phyloP scores from a whole-genome alignment of 2,329 filamentous ascomycete species.

The Pseudonectria buxi region DNA sequence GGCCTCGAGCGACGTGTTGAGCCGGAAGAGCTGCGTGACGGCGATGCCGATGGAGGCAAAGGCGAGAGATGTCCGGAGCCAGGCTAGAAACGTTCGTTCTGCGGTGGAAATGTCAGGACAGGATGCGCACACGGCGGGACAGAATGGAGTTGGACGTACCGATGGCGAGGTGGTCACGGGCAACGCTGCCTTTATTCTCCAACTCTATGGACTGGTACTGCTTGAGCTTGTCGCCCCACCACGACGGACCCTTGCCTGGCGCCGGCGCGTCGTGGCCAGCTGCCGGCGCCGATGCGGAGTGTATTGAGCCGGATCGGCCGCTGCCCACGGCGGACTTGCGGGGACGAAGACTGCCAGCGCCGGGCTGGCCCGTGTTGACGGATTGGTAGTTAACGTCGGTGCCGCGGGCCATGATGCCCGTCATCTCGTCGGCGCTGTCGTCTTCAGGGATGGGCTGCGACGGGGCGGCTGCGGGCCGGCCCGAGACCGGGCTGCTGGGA shows the following conservation, averaged over 20 bases:
- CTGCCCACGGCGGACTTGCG: slow-evolving; percentile 10
- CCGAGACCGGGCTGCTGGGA: slow-evolving; percentile 13
- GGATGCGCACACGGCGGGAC: background rate
- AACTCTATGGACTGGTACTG: slow-evolving; percentile 61
- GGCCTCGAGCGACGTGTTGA: slow-evolving; percentile 58
- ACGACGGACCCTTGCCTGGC: slow-evolving; percentile 28
- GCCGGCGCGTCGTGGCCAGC: too few species aligned
- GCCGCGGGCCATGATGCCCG: slow-evolving; percentile 31
- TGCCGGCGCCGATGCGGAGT: background rate
- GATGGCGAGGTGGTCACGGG: slow-evolving; percentile 72
- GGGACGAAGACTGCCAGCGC: slow-evolving; percentile 8
- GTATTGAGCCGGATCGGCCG: slow-evolving; percentile 7
- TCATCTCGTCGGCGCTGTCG: slow-evolving; percentile 33
- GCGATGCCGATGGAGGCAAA: slow-evolving; percentile 80
- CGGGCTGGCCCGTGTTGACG: slow-evolving; percentile 22
- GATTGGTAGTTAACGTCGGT: slow-evolving; percentile 35
- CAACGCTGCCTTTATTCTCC: slow-evolving; percentile 81
- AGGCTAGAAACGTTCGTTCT: slow-evolving; percentile 82
- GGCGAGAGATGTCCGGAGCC: slow-evolving; percentile 73
- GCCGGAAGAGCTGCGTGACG: slow-evolving; percentile 76
- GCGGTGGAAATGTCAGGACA: background rate
- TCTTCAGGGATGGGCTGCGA: slow-evolving; percentile 16
- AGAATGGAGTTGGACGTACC: slow-evolving; percentile 40
- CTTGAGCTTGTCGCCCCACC: slow-evolving; percentile 45
- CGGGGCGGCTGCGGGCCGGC: slow-evolving; percentile 10